These are phyloP conservation scores for Podospora comata DNA, from an alignment of 495 filamentous ascomycete genomes.

Conservation along the genomic window DNA sequence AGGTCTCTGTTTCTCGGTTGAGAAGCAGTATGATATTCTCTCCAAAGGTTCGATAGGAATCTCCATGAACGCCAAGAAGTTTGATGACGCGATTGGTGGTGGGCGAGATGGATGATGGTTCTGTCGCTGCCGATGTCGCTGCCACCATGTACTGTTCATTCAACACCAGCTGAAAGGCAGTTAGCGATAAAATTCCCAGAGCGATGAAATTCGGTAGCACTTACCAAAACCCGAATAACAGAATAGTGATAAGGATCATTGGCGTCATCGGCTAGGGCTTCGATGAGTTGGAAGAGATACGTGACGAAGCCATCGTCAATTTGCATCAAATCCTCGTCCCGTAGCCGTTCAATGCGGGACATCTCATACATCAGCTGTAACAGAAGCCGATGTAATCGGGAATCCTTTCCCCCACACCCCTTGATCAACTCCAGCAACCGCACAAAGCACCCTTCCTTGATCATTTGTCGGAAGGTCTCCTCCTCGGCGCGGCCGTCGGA, in stretches of 20 bases:
- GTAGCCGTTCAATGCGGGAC: slow-evolving; percentile 84
- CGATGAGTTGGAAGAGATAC: slow-evolving; percentile 84
- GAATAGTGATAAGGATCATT: slow-evolving; percentile 96
- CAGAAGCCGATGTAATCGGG: slow-evolving; percentile 71
- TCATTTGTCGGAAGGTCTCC: slow-evolving; percentile 78
- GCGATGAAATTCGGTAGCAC: slow-evolving; percentile 19
- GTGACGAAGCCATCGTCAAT: slow-evolving; percentile 82
- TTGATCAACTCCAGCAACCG: slow-evolving; percentile 80
- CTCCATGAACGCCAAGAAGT: slow-evolving; percentile 72
- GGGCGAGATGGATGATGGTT: slow-evolving; percentile 48
- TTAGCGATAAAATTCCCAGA: slow-evolving; percentile 5
- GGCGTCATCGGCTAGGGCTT: slow-evolving; percentile 81
- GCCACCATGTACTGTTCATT: slow-evolving; percentile 98
- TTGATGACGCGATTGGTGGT: slow-evolving; percentile 94
- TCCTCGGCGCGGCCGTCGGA: slow-evolving; percentile 84
- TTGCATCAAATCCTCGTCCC: slow-evolving; percentile 69
- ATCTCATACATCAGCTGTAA: slow-evolving; percentile 95
- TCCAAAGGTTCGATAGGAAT: slow-evolving; percentile 86
- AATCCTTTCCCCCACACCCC: slow-evolving; percentile 57
- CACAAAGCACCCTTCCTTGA: slow-evolving; percentile 76
- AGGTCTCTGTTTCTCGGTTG: slow-evolving; percentile 92
- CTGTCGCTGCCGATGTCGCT: slow-evolving; percentile 54
- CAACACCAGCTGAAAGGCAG: slow-evolving; percentile 68
- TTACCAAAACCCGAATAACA: slow-evolving; percentile 86
- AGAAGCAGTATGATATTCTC: slow-evolving; percentile 96